Percentiles rank a stretch among this genome's conserved stretches.
Evolutionary conservation across 2,329 filamentous ascomycete genomes (phyloP).

Genomic region (Colletotrichum aenigma): DNA sequence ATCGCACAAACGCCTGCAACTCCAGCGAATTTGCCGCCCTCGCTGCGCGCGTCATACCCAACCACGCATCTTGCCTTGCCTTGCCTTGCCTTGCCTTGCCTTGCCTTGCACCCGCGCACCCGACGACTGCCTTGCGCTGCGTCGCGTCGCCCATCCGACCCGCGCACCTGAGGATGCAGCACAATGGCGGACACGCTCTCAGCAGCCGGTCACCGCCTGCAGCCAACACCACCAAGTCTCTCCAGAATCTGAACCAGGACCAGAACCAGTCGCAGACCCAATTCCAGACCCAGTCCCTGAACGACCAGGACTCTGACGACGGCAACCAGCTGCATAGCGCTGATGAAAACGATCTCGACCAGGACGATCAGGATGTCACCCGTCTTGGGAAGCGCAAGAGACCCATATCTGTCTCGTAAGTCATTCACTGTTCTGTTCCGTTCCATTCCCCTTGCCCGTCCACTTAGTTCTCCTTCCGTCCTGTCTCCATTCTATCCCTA

Average conservation of each 20-base stretch:
- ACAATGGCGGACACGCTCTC: conserved; percentile 22
- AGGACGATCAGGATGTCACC: conserved; percentile 45
- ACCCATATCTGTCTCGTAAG: conserved; percentile 65
- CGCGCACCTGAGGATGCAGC: conserved; percentile 17
- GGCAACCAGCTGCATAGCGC: conserved; percentile 45
- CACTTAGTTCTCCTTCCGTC: background rate
- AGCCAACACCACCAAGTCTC: conserved; percentile 10
- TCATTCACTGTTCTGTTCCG: conserved; percentile 24
- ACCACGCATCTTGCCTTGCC: conserved; percentile 4
- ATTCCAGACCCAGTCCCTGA: background rate
- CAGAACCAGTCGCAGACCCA: background rate
- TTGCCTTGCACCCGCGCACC: background rate
- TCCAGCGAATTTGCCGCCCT: conserved; percentile 20
- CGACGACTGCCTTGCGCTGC: background rate
- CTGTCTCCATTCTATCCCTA: background rate
- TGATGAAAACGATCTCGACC: conserved; percentile 47
- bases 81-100: background rate
- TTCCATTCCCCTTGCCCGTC: background rate
- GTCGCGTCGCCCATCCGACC: background rate
- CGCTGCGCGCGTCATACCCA: conserved; percentile 31
- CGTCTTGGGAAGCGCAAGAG: conserved; percentile 62
- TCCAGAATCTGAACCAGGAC: background rate
- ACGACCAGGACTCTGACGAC: conserved; percentile 53
- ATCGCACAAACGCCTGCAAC: conserved; percentile 13
- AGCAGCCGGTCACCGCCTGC: conserved; percentile 19